Conservation (phyloP, 2,329 filamentous ascomycete genomes). For the Teratosphaeria nubilosa region DNA sequence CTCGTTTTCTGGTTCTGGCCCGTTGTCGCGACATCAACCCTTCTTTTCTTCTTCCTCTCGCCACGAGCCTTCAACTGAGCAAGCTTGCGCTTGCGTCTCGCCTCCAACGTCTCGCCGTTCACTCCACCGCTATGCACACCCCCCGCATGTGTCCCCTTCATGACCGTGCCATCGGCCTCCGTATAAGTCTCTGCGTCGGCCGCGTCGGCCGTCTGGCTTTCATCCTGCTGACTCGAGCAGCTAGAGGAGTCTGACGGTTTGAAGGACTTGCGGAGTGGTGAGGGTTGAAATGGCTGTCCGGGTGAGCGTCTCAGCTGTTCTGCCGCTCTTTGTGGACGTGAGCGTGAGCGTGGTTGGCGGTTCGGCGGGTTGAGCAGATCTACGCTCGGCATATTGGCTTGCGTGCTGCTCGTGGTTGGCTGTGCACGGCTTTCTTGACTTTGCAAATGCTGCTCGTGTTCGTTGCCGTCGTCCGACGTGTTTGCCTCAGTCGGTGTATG, state of each 20-base stretch:
- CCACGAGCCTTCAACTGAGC: background rate
- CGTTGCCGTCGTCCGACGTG: background rate
- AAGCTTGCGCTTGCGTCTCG: background rate
- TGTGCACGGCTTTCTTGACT: background rate
- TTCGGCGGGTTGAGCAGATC: background rate
- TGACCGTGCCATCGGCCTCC: background rate
- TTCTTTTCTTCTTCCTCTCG: background rate
- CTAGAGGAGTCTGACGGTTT: background rate
- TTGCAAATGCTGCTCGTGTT: background rate
- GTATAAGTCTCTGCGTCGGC: background rate
- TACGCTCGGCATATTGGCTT: background rate
- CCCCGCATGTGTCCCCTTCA: background rate
- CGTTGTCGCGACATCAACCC: background rate
- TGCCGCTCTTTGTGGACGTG: background rate
- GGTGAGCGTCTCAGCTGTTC: background rate
- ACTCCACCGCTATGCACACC: background rate
- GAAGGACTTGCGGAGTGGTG: background rate
- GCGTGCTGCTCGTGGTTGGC: background rate
- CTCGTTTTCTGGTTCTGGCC: background rate
- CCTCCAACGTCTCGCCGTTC: background rate
- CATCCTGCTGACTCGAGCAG: background rate
- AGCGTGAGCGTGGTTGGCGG: background rate
- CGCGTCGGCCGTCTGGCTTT: background rate
- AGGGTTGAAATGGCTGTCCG: background rate
- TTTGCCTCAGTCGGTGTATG: too few species aligned